Percentiles rank a stretch among this genome's conserved stretches.
Conservation (phyloP, 1,139 yeast genomes). For the Geotrichum phurueaensis region DNA sequence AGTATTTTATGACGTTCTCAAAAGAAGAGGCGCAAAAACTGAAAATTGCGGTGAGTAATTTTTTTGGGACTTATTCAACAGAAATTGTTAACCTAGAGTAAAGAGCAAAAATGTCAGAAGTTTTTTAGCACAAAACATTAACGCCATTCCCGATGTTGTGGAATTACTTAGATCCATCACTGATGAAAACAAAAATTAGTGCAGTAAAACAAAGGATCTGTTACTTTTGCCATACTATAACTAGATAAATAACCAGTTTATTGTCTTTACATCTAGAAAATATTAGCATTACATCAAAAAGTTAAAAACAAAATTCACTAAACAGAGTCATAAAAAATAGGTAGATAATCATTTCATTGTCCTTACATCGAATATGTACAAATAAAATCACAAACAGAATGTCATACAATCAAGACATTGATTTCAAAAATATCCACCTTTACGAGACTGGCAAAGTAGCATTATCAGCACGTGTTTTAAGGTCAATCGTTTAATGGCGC, state of each 20-base stretch:
- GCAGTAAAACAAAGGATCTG: background rate
- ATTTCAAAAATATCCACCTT: too few species aligned
- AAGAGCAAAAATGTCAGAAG: constrained; percentile 14
- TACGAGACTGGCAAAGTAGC: too few species aligned
- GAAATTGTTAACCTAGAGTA: background rate
- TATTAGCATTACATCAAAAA: too few species aligned
- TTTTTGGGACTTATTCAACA: background rate
- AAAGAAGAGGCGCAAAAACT: constrained; percentile 19
- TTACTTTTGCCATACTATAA: too few species aligned
- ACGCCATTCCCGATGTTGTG: background rate
- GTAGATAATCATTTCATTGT: too few species aligned
- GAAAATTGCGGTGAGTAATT: constrained; percentile 19
- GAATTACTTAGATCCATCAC: background rate
- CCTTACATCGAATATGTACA: too few species aligned
- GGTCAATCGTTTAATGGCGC: too few species aligned
- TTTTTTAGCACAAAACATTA: constrained; percentile 19
- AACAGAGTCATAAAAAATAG: too few species aligned
- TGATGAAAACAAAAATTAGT: background rate
- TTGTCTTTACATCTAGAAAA: background rate
- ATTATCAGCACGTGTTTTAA: too few species aligned
- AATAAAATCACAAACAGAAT: too few species aligned
- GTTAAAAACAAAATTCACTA: too few species aligned
- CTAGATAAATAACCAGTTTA: background rate
- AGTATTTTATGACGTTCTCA: constrained; percentile 19
- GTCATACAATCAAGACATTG: too few species aligned